These are phyloP conservation scores for Colletotrichum cordylinicola DNA, from an alignment of 2,329 filamentous ascomycete species.

Conservation along the genomic window DNA sequence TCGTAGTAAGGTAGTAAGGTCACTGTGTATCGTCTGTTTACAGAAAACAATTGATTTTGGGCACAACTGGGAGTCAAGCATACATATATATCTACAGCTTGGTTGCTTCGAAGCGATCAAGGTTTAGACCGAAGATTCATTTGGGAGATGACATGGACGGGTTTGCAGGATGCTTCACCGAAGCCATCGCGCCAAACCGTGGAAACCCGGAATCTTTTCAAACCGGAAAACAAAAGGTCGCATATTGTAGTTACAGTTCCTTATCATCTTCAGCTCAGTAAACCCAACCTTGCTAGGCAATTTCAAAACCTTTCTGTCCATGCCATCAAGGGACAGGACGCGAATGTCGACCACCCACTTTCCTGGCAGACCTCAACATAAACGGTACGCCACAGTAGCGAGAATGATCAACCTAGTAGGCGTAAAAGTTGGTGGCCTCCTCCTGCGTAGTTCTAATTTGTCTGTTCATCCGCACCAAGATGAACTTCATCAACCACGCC, in stretches of 20 bases:
- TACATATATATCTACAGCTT: not conserved
- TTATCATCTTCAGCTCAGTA: not conserved
- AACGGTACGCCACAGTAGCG: not conserved
- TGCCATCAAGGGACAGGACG: not conserved
- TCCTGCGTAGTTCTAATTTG: slow-evolving; percentile 29
- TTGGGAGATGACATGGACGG: too few relatives aligned
- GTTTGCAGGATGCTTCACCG: not conserved
- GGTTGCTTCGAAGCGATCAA: not conserved
- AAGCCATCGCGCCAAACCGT: not conserved
- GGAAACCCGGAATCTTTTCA: not conserved
- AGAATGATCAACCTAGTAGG: slow-evolving; percentile 23
- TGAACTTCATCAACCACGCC: slow-evolving; percentile 40
- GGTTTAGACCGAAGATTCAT: not conserved
- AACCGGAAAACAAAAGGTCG: not conserved
- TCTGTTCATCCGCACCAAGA: slow-evolving; percentile 39
- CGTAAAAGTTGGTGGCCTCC: slow-evolving; percentile 31
- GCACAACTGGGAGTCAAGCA: not conserved
- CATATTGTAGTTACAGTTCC: not conserved
- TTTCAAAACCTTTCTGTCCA: not conserved
- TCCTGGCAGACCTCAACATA: not conserved
- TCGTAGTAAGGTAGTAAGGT: not conserved
- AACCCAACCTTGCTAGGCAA: not conserved
- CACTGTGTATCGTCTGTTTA: not conserved
- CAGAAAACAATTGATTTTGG: not conserved
- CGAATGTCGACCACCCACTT: not conserved